Evolutionary conservation across 2,329 filamentous ascomycete species (phyloP).

Genomic region (Chalaropsis thielavioides): DNA sequence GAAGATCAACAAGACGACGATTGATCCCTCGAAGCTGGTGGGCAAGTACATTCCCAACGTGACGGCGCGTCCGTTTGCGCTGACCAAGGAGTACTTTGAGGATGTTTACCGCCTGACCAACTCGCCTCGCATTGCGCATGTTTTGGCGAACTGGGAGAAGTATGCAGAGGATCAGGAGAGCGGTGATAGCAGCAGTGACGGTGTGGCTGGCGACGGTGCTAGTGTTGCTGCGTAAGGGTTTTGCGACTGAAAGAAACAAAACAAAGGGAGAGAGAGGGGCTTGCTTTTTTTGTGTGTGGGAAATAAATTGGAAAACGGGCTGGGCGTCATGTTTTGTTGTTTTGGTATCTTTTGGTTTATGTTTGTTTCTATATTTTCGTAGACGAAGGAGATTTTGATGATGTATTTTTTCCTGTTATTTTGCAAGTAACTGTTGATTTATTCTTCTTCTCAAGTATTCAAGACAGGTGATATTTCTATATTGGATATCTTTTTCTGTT

Average conservation of each 20-base stretch:
- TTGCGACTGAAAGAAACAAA: not conserved
- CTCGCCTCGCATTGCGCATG: conserved; percentile 58
- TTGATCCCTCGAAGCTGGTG: conserved; percentile 89
- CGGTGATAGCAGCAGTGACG: conserved; percentile 5
- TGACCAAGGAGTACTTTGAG: conserved; percentile 98
- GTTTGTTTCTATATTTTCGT: conserved; percentile 2
- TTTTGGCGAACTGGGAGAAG: conserved; percentile 76
- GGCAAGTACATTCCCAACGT: conserved; percentile 99
- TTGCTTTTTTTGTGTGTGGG: not conserved
- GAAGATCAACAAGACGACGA: conserved; percentile 99
- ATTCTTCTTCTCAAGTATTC: too few relatives aligned
- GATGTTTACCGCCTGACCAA: conserved; percentile 94
- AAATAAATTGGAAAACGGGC: not conserved
- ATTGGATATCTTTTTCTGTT: too few relatives aligned
- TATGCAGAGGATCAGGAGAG: conserved; percentile 41
- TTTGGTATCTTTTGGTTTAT: not conserved
- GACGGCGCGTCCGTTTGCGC: conserved; percentile 83
- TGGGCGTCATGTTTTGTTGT: not conserved
- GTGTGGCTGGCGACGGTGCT: conserved; percentile 3
- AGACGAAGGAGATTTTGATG: not conserved
- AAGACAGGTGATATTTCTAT: too few relatives aligned
- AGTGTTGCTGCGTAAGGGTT: conserved; percentile 13
- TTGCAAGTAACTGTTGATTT: not conserved
- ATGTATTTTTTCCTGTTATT: not conserved
- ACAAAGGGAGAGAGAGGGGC: not conserved